phyloP scores from a whole-genome alignment of 106 monocot genomes.

The Dendrobium huoshanense region DNA sequence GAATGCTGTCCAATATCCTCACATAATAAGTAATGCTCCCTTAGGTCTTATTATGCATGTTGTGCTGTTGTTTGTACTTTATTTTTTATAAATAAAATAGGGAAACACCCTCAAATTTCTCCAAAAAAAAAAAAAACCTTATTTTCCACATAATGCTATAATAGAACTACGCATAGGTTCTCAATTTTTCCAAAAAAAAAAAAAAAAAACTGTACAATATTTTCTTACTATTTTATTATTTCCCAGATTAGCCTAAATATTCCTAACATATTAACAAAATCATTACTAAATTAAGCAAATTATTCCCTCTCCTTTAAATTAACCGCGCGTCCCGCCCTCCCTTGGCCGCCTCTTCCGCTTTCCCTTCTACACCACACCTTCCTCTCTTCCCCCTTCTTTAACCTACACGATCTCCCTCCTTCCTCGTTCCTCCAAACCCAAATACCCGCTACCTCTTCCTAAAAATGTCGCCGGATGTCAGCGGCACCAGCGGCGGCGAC shows the following conservation, averaged over 20 bases:
- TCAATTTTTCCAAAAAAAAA: too few species aligned
- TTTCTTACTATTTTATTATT: too few species aligned
- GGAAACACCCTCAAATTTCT: too few species aligned
- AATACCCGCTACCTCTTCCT: neutral
- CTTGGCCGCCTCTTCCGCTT: slow-evolving; percentile 4
- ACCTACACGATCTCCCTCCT: neutral
- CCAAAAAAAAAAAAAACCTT: too few species aligned
- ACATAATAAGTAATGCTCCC: too few species aligned
- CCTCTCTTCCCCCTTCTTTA: neutral
- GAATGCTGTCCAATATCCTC: too few species aligned
- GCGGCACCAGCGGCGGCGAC: neutral
- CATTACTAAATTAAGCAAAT: neutral
- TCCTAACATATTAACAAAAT: neutral
- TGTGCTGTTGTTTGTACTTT: too few species aligned
- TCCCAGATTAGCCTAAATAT: slow-evolving; percentile 1
- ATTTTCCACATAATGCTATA: too few species aligned
- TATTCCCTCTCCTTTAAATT: slow-evolving; percentile 9
- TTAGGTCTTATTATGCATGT: too few species aligned
- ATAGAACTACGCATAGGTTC: too few species aligned
- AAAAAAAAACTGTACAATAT: too few species aligned
- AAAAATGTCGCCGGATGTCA: neutral
- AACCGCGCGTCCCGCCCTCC: slow-evolving; percentile 2
- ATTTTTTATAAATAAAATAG: too few species aligned
- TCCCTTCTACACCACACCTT: slow-evolving; percentile 14
- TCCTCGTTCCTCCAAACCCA: neutral